Evolutionary conservation across 2,329 filamentous ascomycete genomes (phyloP), one percentile per base, ranked within the genome.

Genomic region (Phoma sp.): DNA sequence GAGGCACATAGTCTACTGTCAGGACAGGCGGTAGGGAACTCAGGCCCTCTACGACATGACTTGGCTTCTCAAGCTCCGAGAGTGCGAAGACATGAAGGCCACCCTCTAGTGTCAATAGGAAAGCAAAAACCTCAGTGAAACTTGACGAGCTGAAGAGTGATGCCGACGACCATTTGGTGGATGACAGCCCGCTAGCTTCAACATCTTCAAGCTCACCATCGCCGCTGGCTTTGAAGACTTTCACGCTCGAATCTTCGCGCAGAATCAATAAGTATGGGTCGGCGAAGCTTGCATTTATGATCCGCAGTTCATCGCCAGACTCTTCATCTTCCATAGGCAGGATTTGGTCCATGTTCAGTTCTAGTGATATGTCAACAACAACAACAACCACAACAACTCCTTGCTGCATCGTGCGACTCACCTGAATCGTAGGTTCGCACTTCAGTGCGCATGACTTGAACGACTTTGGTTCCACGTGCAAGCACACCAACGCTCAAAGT

Each of bases 401-500:
- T 4, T 37, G 18, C n/a, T 24, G 32, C 30, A 40, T 14, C 61
- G 50, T 4, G 4, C 49, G 39, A 81, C 87, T 82, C 75, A 93
- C 91, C 88, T 75, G 88, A 88, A 72, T 98, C 93, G 66, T 97
- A 99, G 57, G 89, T 93, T 55, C 93, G 85, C 23, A 98, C 86
- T 68, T 98, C 93, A 1, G 87, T 91, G 60, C 88, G 89, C 47
- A 96, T 81, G 2, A 96, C 88, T 69, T 98, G 95, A 13, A 98
- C 88, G 30, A 98, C 87, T 54, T 91, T 86, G 69, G 85, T 90
- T 56, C 90, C 86, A 46, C 85, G 85, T n/a, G 89, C 89, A 74
- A 99, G 85, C 0, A 89, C 89, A 13, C 90, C 91, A 14, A 95
- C 89, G 63, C 96, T 89, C 41, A 98, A 82, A 0, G 95, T 97